A percentile compares a stretch with the other conserved stretches of the same genome.
phyloP scores from a whole-genome alignment of 768 basidiomycete species.

The Pleurotus pulmonarius region DNA sequence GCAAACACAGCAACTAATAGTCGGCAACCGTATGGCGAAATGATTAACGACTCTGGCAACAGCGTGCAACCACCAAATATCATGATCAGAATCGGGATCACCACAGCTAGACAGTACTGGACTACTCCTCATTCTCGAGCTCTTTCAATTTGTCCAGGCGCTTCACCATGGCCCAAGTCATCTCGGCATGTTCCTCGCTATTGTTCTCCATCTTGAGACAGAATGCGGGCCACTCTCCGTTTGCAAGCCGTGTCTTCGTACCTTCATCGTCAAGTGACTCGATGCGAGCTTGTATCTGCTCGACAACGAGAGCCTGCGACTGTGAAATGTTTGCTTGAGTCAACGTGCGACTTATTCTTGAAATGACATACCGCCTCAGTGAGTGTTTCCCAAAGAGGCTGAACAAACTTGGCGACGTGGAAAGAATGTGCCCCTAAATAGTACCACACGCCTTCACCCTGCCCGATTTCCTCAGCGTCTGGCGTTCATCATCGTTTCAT shows the following conservation, averaged over 20 bases:
- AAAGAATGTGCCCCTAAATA: conserved; percentile 51
- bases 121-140: too few relatives aligned
- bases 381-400: conserved; percentile 36
- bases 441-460: conserved; percentile 39
- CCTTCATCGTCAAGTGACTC: conserved; percentile 22
- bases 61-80: too few relatives aligned
- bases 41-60: too few relatives aligned
- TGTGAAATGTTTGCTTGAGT: conserved; percentile 7
- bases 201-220: conserved; percentile 30
- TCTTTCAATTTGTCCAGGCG: not conserved
- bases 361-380: conserved; percentile 27
- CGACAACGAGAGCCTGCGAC: conserved; percentile 19
- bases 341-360: not conserved
- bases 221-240: conserved; percentile 40
- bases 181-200: conserved; percentile 1
- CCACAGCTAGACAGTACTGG: too few relatives aligned
- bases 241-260: conserved; percentile 34
- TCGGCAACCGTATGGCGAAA: too few relatives aligned
- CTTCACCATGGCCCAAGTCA: not conserved
- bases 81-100: too few relatives aligned
- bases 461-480: conserved; percentile 3
- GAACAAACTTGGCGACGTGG: conserved; percentile 23
- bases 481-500: conserved; percentile 6
- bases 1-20: too few relatives aligned
- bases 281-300: conserved; percentile 16